Base-by-base conservation (phyloP, 148 eudicot genomes). In the Nepenthes mirabilis region DNA sequence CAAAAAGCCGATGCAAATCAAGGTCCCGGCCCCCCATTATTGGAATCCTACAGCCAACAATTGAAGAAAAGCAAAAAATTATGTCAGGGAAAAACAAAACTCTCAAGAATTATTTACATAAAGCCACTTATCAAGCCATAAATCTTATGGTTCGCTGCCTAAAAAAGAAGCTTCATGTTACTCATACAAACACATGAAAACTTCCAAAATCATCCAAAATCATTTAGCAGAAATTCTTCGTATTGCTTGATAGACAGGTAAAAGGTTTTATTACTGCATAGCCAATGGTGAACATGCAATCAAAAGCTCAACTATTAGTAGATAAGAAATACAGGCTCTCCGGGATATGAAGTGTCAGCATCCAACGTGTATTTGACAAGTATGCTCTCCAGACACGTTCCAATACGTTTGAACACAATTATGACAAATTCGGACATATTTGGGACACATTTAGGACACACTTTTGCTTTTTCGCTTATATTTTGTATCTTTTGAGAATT, bases 1-100 rank as follows among this genome's bases (percentile, higher is more conserved):
- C 85, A 68, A 93, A 93, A 65, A 93, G 91, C 73, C 78, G 83
- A 74, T 88, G 89, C 70, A 93, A 74, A 75, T 93, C 95, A 69
- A 93, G 90, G 45, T 82, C 91, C 71, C 63, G 80, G 59, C 99
- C 99, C 2, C 96, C 98, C 34, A 93, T 83, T 66, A 86, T 76
- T 5, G 96, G 99, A 59, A 93, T 74, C 99, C 99, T 88, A 63
- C 49, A 68, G 67, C 51, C 11, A 69, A 47, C 59, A 75, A n/a
- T 14, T 6, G 47, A 34, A n/a, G 56, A 43, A 11, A 49, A 2
- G 32, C 8, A 66, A 40, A 37, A 62, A 6, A 8, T 43, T 1
- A 62, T 13, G 23, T 34, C 2, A 34, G 43, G 59, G 8, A 43
- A 34, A 52, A n/a, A 34, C n/a, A 1, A n/a, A 11, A 12, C 37